Base-by-base conservation (phyloP, 768 basidiomycete genomes). In the Rhodotorula graminis region DNA sequence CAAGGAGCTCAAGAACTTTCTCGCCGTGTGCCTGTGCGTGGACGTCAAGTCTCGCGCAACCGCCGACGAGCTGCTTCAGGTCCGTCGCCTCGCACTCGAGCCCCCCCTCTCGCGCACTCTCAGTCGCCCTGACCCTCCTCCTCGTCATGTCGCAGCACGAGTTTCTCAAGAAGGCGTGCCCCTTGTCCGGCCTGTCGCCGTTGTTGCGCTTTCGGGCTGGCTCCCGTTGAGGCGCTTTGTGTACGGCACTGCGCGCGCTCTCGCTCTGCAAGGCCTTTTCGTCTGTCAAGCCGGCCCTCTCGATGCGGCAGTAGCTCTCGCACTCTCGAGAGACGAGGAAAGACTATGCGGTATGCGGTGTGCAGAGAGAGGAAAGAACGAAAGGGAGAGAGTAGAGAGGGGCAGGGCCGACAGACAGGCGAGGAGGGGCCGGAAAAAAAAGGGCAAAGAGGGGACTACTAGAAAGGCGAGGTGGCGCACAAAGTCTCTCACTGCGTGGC, bases 1-100 rank as follows among this genome's bases (percentile, higher is more conserved):
- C 78, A 85, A 87, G 78, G 95, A 97, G 81, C 85, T 99, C 70
- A 99, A 99, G 84, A 88, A 88, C 77, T 99, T 98, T 84, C 83
- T 99, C 78, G 94, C 93, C 66, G 94, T 96, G n/a, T 98, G 96
- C 82, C 81, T 98, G 29, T 98, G 95, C 78, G 96, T 98, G 40
- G 96, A 99, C 81, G 95, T 97, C 62, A 79, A 88, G 78, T 94
- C 92, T 79, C 85, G 95, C 53, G 94, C 94, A 61, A 95, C 91
- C 8, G 92, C 83, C 8, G 87, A 86, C 72, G 92, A 94, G 83
- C 81, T 94, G 73, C 82, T 95, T 6, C 87, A 89, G 82, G 92
- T 93, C 75, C 57, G 89, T 49, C 21, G 15, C 15, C 47, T 49
- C 5, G 19, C 21, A 18, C 1, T 52, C 25, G 49, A 23, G 8